Evolutionary conservation across 495 filamentous ascomycete genomes (phyloP), one percentile per base, ranked within the genome.

Genomic region (Trichoderma asperelloides): DNA sequence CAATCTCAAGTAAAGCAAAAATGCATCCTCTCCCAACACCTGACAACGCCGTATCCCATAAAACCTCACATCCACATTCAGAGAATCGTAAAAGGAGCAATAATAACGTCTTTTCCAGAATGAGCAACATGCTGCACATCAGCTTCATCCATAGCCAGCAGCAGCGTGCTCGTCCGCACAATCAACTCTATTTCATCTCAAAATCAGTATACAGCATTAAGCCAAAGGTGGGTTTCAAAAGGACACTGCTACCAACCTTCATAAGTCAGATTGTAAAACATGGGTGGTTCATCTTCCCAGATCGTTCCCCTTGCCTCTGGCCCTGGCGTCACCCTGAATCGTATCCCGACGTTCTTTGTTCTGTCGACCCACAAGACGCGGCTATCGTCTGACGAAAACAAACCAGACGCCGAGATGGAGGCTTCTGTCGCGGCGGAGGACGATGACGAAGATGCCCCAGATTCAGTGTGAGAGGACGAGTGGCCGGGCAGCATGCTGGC

Each of bases 211-310:
- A 25, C 18, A 21, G 1, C 2, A 55, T 23, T 1, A 28, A 21
- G 55, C 55, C 11, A 23, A 18, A n/a, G 23, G 13, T 21, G 16
- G 49, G 25, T 23, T 63, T 33, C 57, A 37, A 3, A 21, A 30
- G 25, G 12, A 63, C 25, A 12, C 9, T 37, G 12, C 62, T 62
- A 75, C 78, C 51, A 74, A 87, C 86, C 86, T 77, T 88, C 80
- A 67, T 87, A 83, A 67, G 83, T 78, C 28, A 90, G 72, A 27
- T 82, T 80, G 72, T 89, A 89, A 62, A 75, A 80, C n/a, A 85
- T 83, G n/a, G 80, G 75, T 23, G 76, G 71, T 62, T 87, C 84
- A 60, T 90, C 87, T 67, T 86, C 82, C 18, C 88, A 74, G 25
- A 88, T 62, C 27, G 78, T 75, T 49, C 57, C 78, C 74, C 66